These are phyloP conservation scores for Neurospora sp. DNA, from an alignment of 495 filamentous ascomycete genomes.

Conservation along the genomic window DNA sequence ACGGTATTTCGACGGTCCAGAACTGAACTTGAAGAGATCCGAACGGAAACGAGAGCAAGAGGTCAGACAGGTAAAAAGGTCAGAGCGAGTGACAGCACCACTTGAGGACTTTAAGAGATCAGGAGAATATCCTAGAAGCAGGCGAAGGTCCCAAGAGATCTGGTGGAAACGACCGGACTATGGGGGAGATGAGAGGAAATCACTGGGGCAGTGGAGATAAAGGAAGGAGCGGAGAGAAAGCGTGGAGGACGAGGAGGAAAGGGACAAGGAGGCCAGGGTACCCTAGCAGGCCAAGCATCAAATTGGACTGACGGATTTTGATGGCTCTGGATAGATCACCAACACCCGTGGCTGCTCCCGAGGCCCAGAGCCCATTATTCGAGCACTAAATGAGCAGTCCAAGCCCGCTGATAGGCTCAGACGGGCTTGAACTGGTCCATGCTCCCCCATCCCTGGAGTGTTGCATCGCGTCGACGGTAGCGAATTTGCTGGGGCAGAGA, in stretches of 20 bases:
- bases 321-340: neutral
- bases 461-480: neutral
- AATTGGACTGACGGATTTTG: slow-evolving; percentile 3
- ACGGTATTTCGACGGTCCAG: neutral
- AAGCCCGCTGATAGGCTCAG: neutral
- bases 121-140: slow-evolving; percentile 5
- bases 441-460: neutral
- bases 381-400: neutral
- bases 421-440: neutral
- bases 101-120: slow-evolving; percentile 2
- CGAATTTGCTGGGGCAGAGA: neutral
- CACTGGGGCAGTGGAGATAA: slow-evolving; percentile 6
- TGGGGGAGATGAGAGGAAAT: neutral
- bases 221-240: slow-evolving; percentile 7
- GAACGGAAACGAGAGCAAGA: slow-evolving; percentile 12
- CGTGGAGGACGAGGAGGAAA: slow-evolving; percentile 4
- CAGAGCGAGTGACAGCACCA: slow-evolving; percentile 21
- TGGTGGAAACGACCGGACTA: slow-evolving; percentile 4
- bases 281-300: neutral
- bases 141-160: slow-evolving; percentile 4
- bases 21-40: neutral
- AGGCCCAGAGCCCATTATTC: slow-evolving; percentile 1
- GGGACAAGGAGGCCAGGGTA: slow-evolving; percentile 8
- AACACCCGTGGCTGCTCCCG: slow-evolving; percentile 13
- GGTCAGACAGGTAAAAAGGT: slow-evolving; percentile 7